Evolutionary conservation across 768 basidiomycete species (phyloP).

Genomic region (Lactarius evosmus): DNA sequence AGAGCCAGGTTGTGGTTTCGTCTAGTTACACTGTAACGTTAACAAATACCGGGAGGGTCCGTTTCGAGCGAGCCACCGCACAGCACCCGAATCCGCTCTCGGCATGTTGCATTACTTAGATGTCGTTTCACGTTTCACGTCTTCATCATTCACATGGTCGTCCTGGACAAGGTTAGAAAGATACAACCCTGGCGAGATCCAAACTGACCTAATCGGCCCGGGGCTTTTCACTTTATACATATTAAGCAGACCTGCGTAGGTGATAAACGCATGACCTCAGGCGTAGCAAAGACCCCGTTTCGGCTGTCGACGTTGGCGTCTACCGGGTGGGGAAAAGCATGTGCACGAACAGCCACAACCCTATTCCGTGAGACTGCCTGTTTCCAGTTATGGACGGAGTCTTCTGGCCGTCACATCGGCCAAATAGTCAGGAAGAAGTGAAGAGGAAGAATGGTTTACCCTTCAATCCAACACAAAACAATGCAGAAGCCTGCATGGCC

Average conservation of each 20-base stretch:
- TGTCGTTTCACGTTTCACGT: neutral
- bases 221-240: slow-evolving; percentile 3
- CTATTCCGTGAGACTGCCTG: neutral
- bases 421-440: neutral
- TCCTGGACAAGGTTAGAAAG: neutral
- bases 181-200: neutral
- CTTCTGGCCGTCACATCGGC: neutral
- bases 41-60: neutral
- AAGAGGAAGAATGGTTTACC: neutral
- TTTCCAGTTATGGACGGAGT: neutral
- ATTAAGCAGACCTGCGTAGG: neutral
- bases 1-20: neutral
- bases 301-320: neutral
- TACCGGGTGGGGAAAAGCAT: neutral
- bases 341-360: neutral
- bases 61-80: neutral
- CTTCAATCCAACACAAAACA: neutral
- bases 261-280: neutral
- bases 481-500: neutral
- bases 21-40: neutral
- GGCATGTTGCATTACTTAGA: neutral
- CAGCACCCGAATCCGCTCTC: neutral
- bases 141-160: neutral
- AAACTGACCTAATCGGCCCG: neutral
- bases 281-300: neutral